Evolutionary conservation across 805 yeast species (phyloP), one percentile per base, ranked within the genome.

Genomic region (Cyberlindnera galapagoensis): DNA sequence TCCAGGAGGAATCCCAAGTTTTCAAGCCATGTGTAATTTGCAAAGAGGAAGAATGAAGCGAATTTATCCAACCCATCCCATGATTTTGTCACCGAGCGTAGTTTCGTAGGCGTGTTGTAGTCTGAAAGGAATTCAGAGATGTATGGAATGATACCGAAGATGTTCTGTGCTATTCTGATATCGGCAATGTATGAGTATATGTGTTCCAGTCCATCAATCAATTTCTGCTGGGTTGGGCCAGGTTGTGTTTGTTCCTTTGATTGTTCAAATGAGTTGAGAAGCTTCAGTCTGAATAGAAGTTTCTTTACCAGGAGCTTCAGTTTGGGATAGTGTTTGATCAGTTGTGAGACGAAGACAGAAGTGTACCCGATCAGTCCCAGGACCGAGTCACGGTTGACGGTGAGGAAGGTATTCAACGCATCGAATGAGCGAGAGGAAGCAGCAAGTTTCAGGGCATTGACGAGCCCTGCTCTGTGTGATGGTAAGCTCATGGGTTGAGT

Each of bases 81-180:
- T 10, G 43, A 31, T 17, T 38, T 31, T 14, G 31, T 21, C 1
- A 36, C 36, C 5, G 5, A 6, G 16, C 18, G 28, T 10, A 44
- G 17, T 30, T 42, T 44, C 8, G 22, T n/a, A 10, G 35, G 26
- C 4, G 47, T 25, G 23, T 24, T 42, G 22, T 44, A 44, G 26
- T 44, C 38, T 3, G 28, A 29, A 4, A 42, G 30, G 18, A 44
- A 30, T 15, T 40, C 43, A 1, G 36, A 24, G 19, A 46, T 35
- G 30, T 42, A 46, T 16, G 49, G 47, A 1, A 46, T 9, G 9
- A 42, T 34, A 13, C 40, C 42, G 29, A 46, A 46, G 15, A 46
- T 40, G 4, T 42, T 38, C 26, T 35, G 30, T 3, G 47, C 44
- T 12, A 44, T 35, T 13, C 47, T 35, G 9, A 46, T 36, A 31